Evolutionary conservation across 768 basidiomycete genomes (phyloP), one percentile per base, ranked within the genome.

Genomic region (Sarcodon aspratus): DNA sequence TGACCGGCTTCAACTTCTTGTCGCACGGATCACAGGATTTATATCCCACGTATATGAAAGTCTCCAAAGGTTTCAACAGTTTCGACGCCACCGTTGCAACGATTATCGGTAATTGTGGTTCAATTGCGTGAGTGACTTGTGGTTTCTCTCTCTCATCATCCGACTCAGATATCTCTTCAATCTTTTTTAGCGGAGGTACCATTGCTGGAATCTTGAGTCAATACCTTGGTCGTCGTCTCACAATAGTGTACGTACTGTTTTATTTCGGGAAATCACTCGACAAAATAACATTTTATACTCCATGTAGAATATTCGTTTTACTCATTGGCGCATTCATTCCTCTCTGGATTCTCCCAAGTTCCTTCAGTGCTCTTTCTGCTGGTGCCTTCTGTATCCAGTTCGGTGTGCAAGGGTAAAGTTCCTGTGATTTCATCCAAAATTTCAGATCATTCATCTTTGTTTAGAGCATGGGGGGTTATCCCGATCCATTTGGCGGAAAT

Each of bases 341-440:
- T 9, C 57, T 75, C 0, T 75, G 73, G 75, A 69, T 72, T 46
- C 49, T 76, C 3, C 75, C 75, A 13, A 54, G 52, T 36, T 48
- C 52, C 4, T 75, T 75, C 53, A 58, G 58, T 0, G 57, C 58
- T n/a, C 66, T 77, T 3, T 52, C 69, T 0, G 71, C 72, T 0
- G 73, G 71, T 2, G 74, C 72, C 1, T 76, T 76, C 63, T 69
- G 63, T 49, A 55, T 72, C 27, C 72, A 73, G 54, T 62, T 69
- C 40, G 71, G 70, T 50, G 71, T 76, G 2, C 74, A 76, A 54
- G 72, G 71, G 40, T 42, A 13, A 42, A 42, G 21, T 38, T 69
- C 69, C 27, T 71, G 69, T 66, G 67, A 66, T 54, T 59, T 66
- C n/a, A 63, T 67, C 38, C 47, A 55, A 52, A 6, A 9, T 15